Evolutionary conservation across 2,329 filamentous ascomycete genomes (phyloP).

Genomic region (Colletotrichum sidae): DNA sequence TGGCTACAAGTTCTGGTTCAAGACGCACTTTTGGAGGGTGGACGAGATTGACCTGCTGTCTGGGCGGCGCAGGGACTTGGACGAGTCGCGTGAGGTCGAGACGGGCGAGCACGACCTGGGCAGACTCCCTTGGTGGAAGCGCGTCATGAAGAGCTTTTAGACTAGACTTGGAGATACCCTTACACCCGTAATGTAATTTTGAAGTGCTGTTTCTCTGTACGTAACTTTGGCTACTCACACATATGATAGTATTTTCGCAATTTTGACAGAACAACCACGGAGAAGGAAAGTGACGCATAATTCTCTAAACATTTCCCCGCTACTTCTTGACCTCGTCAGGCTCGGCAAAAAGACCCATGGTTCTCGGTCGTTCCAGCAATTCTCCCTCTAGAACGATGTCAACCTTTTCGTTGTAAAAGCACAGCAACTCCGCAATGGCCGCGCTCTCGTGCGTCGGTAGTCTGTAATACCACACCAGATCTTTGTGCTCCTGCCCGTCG

Average conservation of each 20-base stretch:
- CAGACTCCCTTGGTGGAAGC: slow-evolving; percentile 55
- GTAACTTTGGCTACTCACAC: too few species aligned
- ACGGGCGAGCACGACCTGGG: slow-evolving; percentile 41
- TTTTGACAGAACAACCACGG: too few species aligned
- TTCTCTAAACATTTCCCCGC: too few species aligned
- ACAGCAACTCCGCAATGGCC: slow-evolving; percentile 65
- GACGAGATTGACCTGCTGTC: slow-evolving; percentile 68
- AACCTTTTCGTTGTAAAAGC: slow-evolving; percentile 78
- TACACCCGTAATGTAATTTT: too few species aligned
- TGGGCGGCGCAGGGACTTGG: slow-evolving; percentile 66
- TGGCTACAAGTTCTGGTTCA: slow-evolving; percentile 65
- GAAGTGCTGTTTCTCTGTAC: too few species aligned
- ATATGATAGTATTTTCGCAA: too few species aligned
- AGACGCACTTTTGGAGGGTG: slow-evolving; percentile 61
- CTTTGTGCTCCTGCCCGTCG: slow-evolving; percentile 54
- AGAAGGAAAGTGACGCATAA: too few species aligned
- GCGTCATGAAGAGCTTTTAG: slow-evolving; percentile 55
- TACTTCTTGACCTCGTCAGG: too few species aligned
- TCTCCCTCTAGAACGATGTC: slow-evolving; percentile 69
- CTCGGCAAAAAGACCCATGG: not conserved
- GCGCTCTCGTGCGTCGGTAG: slow-evolving; percentile 68
- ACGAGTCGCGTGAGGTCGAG: slow-evolving; percentile 53
- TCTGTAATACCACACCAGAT: slow-evolving; percentile 73
- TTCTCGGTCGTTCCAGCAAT: slow-evolving; percentile 46
- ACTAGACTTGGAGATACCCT: slow-evolving; percentile 41